These are phyloP conservation scores for Yarrowia osloensis DNA, from an alignment of 805 yeast genomes.

Conservation along the genomic window DNA sequence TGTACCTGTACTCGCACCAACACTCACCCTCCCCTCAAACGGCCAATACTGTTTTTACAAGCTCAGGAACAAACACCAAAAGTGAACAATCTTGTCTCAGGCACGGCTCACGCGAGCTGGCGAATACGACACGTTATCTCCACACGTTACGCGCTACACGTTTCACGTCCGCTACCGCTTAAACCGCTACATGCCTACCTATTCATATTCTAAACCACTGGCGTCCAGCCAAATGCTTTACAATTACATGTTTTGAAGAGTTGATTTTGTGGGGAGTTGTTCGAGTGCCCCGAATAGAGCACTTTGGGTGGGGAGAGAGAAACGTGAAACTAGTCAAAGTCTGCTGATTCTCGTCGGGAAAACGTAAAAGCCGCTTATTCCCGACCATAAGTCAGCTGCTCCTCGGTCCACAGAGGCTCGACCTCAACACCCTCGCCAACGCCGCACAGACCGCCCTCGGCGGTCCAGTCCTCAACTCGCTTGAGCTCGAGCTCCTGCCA, in stretches of 20 bases:
- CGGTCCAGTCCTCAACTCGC: conserved; percentile 75
- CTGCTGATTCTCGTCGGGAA: too few relatives aligned
- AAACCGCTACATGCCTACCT: too few relatives aligned
- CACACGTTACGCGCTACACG: background rate
- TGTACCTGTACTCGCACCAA: too few relatives aligned
- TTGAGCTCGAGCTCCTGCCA: conserved; percentile 73
- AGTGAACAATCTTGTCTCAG: too few relatives aligned
- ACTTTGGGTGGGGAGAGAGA: background rate
- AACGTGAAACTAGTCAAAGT: background rate
- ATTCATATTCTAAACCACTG: conserved; percentile 26
- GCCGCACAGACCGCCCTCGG: conserved; percentile 85
- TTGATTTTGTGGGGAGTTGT: background rate
- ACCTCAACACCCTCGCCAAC: conserved; percentile 65
- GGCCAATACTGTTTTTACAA: too few relatives aligned
- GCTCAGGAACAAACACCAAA: too few relatives aligned
- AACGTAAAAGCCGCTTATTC: background rate
- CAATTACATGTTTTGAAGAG: conserved; percentile 15
- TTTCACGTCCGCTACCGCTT: background rate
- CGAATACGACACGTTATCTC: too few relatives aligned
- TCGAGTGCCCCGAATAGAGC: background rate
- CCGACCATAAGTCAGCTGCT: conserved; percentile 34
- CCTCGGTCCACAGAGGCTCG: conserved; percentile 84
- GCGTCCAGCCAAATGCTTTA: conserved; percentile 21
- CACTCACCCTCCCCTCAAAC: too few relatives aligned
- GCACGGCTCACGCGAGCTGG: too few relatives aligned